phyloP scores from a whole-genome alignment of 306 rosid genomes.

The Begonia masoniana region DNA sequence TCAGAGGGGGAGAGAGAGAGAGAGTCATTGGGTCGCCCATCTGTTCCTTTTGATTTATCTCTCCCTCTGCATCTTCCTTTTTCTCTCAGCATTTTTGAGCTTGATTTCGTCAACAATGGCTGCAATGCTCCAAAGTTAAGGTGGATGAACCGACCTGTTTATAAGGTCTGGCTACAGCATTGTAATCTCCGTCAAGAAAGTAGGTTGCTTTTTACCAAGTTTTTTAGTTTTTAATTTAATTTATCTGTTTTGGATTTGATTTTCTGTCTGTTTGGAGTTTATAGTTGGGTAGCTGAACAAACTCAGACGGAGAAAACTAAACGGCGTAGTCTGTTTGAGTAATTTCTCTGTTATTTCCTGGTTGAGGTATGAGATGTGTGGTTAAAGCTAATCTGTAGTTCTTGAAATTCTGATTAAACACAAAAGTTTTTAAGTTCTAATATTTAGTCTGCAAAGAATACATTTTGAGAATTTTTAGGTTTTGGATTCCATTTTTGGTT shows the following conservation, averaged over 20 bases:
- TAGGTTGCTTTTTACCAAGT: constrained; percentile 16
- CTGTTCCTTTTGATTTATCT: neutral
- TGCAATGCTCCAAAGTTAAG: neutral
- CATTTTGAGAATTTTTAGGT: neutral
- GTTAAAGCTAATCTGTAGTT: constrained; percentile 10
- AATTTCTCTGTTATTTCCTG: constrained; percentile 3
- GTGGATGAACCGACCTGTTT: neutral
- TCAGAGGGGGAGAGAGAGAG: neutral
- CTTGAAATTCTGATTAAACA: constrained; percentile 13
- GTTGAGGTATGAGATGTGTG: constrained; percentile 11
- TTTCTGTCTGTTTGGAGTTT: constrained; percentile 9
- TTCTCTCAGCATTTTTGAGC: neutral
- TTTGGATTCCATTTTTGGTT: too few relatives aligned
- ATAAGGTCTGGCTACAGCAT: constrained; percentile 8
- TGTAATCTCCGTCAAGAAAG: constrained; percentile 30
- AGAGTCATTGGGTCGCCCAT: neutral
- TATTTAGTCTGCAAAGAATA: constrained; percentile 4
- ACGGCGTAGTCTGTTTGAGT: constrained; percentile 11
- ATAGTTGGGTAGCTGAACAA: constrained; percentile 63
- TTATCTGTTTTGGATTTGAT: neutral
- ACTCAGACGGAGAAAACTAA: constrained; percentile 58
- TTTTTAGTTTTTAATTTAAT: constrained; percentile 5
- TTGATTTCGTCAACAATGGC: constrained; percentile 6
- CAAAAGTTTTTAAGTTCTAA: constrained; percentile 8
- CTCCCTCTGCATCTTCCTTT: neutral